Base-by-base conservation (phyloP, 805 yeast species). In the Suhomyces sp. region DNA sequence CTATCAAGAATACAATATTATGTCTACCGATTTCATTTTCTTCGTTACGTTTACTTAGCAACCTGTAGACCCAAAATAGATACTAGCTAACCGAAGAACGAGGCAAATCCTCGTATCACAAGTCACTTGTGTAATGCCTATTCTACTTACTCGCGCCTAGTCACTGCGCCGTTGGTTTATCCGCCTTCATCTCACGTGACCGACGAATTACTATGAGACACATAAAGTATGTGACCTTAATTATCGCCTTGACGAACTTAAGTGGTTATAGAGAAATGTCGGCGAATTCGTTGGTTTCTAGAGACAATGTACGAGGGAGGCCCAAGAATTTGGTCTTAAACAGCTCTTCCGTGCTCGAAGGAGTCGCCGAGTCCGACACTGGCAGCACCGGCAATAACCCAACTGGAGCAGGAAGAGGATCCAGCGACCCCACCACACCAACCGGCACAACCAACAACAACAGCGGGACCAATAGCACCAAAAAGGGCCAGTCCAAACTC, bases 291-390 rank as follows among this genome's bases (percentile, higher is more conserved):
- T 20, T 17, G 20, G 24, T 25, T 24, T n/a, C 46, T 10, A 21
- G 44, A 15, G 52, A 47, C 13, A 37, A 48, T 17, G 52, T 49
- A 6, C 53, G 57, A 3, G 57, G 54, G 24, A 48, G 57, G 15
- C 51, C 57, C 33, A 49, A 49, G 48, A 22, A 22, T 17, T 12
- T 19, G 12, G 41, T 17, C 9, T 19, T 12, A n/a, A 37, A 17
- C 22, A 22, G 41, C 5, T 19, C 41, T 12, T 17, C 41, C 22
- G 19, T 37, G 9, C 41, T 37, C 4, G 41, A 37, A 37, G 41
- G 22, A 8, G 41, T 37, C 15, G 41, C 41, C 41, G 13, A 17
- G 22, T 4, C 41, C 41, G 41, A 37, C 22, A 37, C 22, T 19
- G 22, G 22, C 41, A 17, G 21, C 41, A 17, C 41, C 6, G 41